Conservation (phyloP, 2,329 filamentous ascomycete species). For the Aotearoamyces nothofagi region DNA sequence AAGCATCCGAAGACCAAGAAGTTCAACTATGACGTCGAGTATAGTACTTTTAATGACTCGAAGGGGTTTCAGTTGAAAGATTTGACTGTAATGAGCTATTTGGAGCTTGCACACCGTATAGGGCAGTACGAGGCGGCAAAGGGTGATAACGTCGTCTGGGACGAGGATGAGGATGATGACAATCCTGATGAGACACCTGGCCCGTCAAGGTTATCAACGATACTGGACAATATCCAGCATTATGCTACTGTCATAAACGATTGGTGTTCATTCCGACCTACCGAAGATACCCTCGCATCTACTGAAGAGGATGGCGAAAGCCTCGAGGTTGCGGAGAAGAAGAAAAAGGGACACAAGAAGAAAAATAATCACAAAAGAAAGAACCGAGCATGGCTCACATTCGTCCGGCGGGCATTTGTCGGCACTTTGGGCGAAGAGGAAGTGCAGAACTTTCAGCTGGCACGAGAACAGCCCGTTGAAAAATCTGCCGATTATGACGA, state of each 20-base stretch:
- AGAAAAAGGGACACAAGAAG: conserved; percentile 25
- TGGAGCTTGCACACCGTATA: conserved; percentile 69
- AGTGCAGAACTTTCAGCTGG: conserved; percentile 26
- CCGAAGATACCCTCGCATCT: too few relatives aligned
- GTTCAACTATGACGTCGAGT: conserved; percentile 71
- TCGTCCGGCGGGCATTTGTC: conserved; percentile 67
- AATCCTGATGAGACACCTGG: neutral
- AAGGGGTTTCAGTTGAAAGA: conserved; percentile 61
- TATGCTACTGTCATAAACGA: conserved; percentile 2
- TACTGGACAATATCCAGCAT: conserved; percentile 6
- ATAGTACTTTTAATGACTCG: conserved; percentile 71
- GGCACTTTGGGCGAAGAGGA: conserved; percentile 53
- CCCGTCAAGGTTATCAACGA: neutral
- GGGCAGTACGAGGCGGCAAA: conserved; percentile 32
- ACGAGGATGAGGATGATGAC: conserved; percentile 13
- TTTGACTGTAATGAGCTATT: conserved; percentile 68
- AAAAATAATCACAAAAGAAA: conserved; percentile 37
- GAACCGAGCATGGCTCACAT: conserved; percentile 64
- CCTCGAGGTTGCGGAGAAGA: conserved; percentile 11
- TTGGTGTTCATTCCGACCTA: neutral
- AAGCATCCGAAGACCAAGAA: conserved; percentile 37
- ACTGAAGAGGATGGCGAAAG: conserved; percentile 15
- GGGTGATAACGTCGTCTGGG: conserved; percentile 15
- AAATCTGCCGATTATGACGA: too few relatives aligned
- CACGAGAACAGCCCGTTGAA: neutral